phyloP scores from a whole-genome alignment of 2,329 filamentous ascomycete species.

The Ophiocordyceps camponoti-rufipedis region DNA sequence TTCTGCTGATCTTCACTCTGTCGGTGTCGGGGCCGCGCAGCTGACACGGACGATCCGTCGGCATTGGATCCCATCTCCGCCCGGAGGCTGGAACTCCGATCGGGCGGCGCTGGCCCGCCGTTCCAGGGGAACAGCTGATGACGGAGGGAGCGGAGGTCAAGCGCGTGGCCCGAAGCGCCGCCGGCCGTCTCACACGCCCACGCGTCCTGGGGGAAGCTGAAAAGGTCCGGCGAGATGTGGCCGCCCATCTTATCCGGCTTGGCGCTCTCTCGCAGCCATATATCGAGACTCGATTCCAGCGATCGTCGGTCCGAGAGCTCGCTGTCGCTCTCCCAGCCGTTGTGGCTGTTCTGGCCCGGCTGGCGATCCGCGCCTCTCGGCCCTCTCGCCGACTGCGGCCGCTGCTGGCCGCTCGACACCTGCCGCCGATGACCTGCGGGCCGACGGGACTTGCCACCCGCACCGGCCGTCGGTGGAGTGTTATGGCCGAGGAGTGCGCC shows the following conservation, averaged over 20 bases:
- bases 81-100: conserved; percentile 34
- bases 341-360: conserved; percentile 7
- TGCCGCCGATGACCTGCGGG: not conserved
- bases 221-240: conserved; percentile 31
- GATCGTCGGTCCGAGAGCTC: conserved; percentile 24
- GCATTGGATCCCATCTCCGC: conserved; percentile 20
- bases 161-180: conserved; percentile 15
- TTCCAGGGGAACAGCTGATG: conserved; percentile 18
- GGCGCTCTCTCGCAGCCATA: conserved; percentile 37
- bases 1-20: conserved; percentile 15
- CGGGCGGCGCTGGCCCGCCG: conserved; percentile 26
- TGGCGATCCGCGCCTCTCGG: conserved; percentile 20
- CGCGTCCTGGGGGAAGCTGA: conserved; percentile 28
- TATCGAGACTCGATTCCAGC: conserved; percentile 31
- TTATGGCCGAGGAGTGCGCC: not conserved
- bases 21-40: not conserved
- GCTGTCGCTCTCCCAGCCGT: conserved; percentile 25
- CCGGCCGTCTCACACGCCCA: conserved; percentile 28
- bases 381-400: conserved; percentile 29
- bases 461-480: no score
- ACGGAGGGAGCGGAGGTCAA: conserved; percentile 25
- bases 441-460: not conserved
- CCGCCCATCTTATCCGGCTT: conserved; percentile 16
- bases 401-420: conserved; percentile 6
- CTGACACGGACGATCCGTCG: conserved; percentile 6